Percentiles rank a stretch among this genome's conserved stretches.
Conservation (phyloP, 352 stramenopile genomes). For the Elongisporangium senticosum region DNA sequence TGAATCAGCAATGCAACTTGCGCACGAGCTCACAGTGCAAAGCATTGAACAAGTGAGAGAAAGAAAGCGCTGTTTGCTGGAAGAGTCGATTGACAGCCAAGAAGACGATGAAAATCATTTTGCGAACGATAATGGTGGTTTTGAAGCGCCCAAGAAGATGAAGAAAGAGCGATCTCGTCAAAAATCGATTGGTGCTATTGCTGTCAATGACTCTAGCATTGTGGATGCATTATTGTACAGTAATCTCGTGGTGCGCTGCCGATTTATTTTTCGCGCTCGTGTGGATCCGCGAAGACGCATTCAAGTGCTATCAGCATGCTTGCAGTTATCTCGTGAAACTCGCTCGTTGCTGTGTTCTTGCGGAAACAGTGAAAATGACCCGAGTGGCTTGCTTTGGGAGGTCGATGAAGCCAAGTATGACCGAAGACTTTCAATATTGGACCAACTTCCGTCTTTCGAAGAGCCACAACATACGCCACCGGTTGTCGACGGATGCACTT, state of each 20-base stretch:
- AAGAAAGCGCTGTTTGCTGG: constrained; percentile 28
- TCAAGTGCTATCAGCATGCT: constrained; percentile 54
- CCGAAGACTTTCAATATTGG: constrained; percentile 51
- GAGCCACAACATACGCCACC: constrained; percentile 21
- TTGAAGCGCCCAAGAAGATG: background rate
- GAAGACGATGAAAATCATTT: constrained; percentile 11
- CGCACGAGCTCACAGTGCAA: constrained; percentile 63
- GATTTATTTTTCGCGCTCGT: constrained; percentile 76
- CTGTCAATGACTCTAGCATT: constrained; percentile 54
- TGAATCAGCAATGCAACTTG: constrained; percentile 71
- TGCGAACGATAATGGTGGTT: background rate
- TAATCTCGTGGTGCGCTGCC: constrained; percentile 71
- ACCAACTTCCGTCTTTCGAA: constrained; percentile 62
- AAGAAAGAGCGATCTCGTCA: constrained; percentile 9
- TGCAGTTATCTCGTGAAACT: constrained; percentile 68
- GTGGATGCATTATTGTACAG: constrained; percentile 74
- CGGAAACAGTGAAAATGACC: constrained; percentile 69
- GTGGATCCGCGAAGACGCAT: constrained; percentile 69
- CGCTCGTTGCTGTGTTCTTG: constrained; percentile 66
- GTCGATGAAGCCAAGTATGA: constrained; percentile 74
- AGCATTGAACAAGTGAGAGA: constrained; percentile 72
- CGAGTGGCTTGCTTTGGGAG: constrained; percentile 55
- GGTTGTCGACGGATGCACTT: constrained; percentile 39
- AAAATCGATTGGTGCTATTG: constrained; percentile 11
- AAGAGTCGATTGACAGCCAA: constrained; percentile 26